phyloP scores from a whole-genome alignment of 2,329 filamentous ascomycete genomes.

The Daldinia sp. region DNA sequence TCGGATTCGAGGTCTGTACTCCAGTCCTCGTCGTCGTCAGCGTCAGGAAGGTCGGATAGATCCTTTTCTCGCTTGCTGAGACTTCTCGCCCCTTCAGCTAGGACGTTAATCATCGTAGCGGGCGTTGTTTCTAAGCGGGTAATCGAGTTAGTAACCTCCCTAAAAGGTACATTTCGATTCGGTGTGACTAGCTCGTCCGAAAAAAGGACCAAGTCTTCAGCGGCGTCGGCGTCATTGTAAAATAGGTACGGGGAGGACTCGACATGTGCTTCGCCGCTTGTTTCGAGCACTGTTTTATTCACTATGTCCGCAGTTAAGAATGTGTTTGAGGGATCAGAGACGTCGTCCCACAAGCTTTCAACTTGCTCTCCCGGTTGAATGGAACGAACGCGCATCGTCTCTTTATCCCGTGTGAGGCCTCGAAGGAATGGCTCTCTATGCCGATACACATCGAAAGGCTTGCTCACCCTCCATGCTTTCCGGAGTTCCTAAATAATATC shows the following conservation, averaged over 20 bases:
- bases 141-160: constrained; percentile 47
- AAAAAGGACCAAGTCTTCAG: constrained; percentile 48
- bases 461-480: constrained; percentile 47
- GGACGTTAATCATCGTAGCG: constrained; percentile 35
- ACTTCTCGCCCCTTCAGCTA: constrained; percentile 26
- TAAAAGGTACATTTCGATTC: constrained; percentile 45
- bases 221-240: constrained; percentile 49
- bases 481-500: constrained; percentile 45
- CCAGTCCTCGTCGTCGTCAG: constrained; percentile 11
- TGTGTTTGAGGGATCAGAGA: constrained; percentile 40
- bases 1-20: constrained; percentile 5
- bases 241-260: constrained; percentile 33
- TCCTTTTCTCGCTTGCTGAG: constrained; percentile 16
- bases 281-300: constrained; percentile 26
- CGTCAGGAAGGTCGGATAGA: neutral
- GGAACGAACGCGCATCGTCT: constrained; percentile 48
- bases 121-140: constrained; percentile 42
- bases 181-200: constrained; percentile 41
- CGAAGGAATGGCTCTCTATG: constrained; percentile 46
- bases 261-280: constrained; percentile 11
- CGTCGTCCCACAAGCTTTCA: constrained; percentile 46
- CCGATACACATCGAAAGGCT: constrained; percentile 45
- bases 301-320: constrained; percentile 33
- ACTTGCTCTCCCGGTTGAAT: constrained; percentile 45
- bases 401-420: constrained; percentile 45